Evolutionary conservation across 176 grass and related monocot genomes (phyloP).

Genomic region (Oryza meyeriana): DNA sequence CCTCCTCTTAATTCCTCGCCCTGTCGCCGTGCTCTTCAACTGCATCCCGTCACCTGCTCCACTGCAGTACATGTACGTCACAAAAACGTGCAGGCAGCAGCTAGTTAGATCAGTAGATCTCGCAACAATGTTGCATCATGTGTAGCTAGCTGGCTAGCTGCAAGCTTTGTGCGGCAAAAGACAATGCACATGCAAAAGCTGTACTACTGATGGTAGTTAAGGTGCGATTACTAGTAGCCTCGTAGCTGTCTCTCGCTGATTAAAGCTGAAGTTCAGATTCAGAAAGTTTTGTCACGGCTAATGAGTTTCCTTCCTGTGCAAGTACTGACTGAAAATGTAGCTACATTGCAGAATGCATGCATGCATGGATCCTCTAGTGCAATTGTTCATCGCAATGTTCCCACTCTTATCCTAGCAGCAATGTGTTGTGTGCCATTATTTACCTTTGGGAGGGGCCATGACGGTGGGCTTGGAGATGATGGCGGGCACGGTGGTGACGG

Average conservation of each 20-base stretch:
- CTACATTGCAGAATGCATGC: background rate
- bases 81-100: background rate
- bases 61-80: slow-evolving; percentile 50
- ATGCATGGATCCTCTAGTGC: background rate
- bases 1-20: slow-evolving; percentile 32
- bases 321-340: background rate
- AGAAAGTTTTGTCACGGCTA: no score
- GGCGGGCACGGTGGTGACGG: slow-evolving; percentile 50
- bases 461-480: slow-evolving; percentile 71
- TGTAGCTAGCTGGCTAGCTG: background rate
- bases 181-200: background rate
- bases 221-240: background rate
- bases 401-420: background rate
- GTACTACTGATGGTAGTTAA: background rate
- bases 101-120: slow-evolving; percentile 20
- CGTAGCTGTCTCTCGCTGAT: background rate
- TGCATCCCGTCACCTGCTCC: slow-evolving; percentile 77
- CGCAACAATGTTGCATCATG: background rate
- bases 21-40: slow-evolving; percentile 49
- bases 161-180: slow-evolving; percentile 11
- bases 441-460: slow-evolving; percentile 78
- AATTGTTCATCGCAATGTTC: background rate
- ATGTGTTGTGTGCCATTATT: background rate
- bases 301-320: background rate
- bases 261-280: background rate